Base-by-base conservation (phyloP, 1,284 basidiomycete species). In the Ganoderma meredithae region DNA sequence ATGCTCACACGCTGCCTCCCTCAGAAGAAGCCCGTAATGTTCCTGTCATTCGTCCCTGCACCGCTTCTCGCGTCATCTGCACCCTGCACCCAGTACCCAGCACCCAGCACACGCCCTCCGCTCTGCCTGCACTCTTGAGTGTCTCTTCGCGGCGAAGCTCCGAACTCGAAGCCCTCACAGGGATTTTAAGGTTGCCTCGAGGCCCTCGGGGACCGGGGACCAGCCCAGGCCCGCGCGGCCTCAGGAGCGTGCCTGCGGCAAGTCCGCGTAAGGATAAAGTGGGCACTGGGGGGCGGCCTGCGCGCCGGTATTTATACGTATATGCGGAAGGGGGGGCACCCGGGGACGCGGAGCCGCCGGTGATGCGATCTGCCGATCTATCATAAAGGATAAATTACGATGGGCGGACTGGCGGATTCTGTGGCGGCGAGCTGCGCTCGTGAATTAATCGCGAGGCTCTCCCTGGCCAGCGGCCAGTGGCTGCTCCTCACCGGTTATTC, bases 341-440 rank as follows among this genome's bases (percentile, higher is more conserved):
- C 59, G 59, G 40, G 22, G 13, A 27, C 1, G 15, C 36, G 59
- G 59, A 41, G 59, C n/a, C 56, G 56, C 56, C 56, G 1, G 22
- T 49, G 47, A 39, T 22, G 60, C 40, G 60, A 40, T 44, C 62
- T 65, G 52, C 62, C 64, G 71, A 68, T 66, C 19, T 33, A 60
- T 66, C 65, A 59, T 44, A 55, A 40, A 39, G 71, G 71, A 72
- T 69, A 64, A 66, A 72, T 72, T 69, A 61, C 62, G 71, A 68
- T 72, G 67, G 62, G 43, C 12, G 25, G 43, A 41, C 25, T 25
- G 15, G 41, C 22, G n/a, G 8, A 2, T 36, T 36, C 41, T 61
- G 60, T 47, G 44, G 44, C 44, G 44, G 44, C 3, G 43, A 25
- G 41, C 60, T 19, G 60, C 53, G 47, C 22, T 25, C 47, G 8